Conservation (phyloP, 352 stramenopile genomes). For the Poterioochromonas sp. region DNA sequence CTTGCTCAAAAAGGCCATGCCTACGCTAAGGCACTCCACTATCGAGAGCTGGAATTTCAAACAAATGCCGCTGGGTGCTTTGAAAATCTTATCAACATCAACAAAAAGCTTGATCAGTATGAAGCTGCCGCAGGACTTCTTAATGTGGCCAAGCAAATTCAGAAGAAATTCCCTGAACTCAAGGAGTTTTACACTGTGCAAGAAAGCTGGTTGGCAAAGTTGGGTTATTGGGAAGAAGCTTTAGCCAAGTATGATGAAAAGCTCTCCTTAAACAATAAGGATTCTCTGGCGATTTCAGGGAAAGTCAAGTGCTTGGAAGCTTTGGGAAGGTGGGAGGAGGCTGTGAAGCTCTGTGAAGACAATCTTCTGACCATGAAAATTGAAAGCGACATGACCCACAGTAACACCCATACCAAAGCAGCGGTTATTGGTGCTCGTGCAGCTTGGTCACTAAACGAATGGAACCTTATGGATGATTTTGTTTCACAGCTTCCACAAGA, state of each 20-base stretch:
- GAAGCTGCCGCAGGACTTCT: slow-evolving; percentile 93
- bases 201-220: slow-evolving; percentile 93
- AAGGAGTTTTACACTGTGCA: slow-evolving; percentile 50
- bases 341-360: slow-evolving; percentile 46
- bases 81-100: slow-evolving; percentile 96
- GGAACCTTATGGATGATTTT: slow-evolving; percentile 12
- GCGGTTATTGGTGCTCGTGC: slow-evolving; percentile 21
- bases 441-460: slow-evolving; percentile 26
- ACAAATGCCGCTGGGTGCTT: slow-evolving; percentile 77
- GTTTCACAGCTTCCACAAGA: background rate
- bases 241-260: slow-evolving; percentile 83
- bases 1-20: slow-evolving; percentile 91
- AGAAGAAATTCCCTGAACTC: slow-evolving; percentile 46
- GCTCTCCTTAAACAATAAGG: slow-evolving; percentile 34
- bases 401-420: slow-evolving; percentile 8
- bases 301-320: slow-evolving; percentile 95
- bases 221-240: slow-evolving; percentile 91
- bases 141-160: slow-evolving; percentile 53
- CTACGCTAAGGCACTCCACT: slow-evolving; percentile 89
- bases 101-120: slow-evolving; percentile 90
- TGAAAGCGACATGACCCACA: slow-evolving; percentile 1
- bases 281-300: slow-evolving; percentile 57
- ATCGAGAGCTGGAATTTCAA: slow-evolving; percentile 86
- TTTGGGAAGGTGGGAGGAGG: slow-evolving; percentile 83
- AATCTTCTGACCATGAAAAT: slow-evolving; percentile 37